Percentiles rank a stretch among this genome's conserved stretches.
Evolutionary conservation across 2,329 filamentous ascomycete genomes (phyloP).

Genomic region (Claviceps fusiformis): DNA sequence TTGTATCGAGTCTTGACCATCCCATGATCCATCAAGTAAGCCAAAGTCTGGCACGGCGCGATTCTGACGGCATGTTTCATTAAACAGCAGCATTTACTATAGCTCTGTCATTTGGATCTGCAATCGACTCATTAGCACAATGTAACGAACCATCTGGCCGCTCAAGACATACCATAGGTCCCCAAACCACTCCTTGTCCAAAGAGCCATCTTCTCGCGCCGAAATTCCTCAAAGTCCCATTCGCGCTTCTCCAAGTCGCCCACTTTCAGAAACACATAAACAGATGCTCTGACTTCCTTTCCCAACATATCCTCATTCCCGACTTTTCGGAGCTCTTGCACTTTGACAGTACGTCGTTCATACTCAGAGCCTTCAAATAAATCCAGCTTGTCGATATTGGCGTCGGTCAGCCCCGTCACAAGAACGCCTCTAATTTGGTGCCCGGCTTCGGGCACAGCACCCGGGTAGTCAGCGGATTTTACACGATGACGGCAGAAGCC

Average conservation of each 20-base stretch:
- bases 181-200: conserved; percentile 39
- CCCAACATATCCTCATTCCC: conserved; percentile 25
- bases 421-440: conserved; percentile 59
- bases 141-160: too few relatives aligned
- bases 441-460: conserved; percentile 44
- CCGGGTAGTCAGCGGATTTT: conserved; percentile 62
- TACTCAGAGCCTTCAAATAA: conserved; percentile 73
- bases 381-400: conserved; percentile 64
- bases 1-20: not conserved
- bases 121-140: not conserved
- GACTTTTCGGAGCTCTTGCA: conserved; percentile 36
- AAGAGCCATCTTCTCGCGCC: conserved; percentile 50
- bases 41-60: not conserved
- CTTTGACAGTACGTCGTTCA: conserved; percentile 36
- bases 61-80: not conserved
- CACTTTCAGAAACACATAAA: conserved; percentile 49
- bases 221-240: conserved; percentile 83
- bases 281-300: conserved; percentile 39
- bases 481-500: conserved; percentile 61
- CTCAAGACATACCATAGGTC: conserved; percentile 25
- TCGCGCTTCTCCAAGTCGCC: conserved; percentile 52
- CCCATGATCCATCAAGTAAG: not conserved
- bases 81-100: not conserved
- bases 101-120: conserved; percentile 13
- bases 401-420: conserved; percentile 64